These are phyloP conservation scores for Globisporangium apiculatum DNA, from an alignment of 352 stramenopile species.

Conservation along the genomic window DNA sequence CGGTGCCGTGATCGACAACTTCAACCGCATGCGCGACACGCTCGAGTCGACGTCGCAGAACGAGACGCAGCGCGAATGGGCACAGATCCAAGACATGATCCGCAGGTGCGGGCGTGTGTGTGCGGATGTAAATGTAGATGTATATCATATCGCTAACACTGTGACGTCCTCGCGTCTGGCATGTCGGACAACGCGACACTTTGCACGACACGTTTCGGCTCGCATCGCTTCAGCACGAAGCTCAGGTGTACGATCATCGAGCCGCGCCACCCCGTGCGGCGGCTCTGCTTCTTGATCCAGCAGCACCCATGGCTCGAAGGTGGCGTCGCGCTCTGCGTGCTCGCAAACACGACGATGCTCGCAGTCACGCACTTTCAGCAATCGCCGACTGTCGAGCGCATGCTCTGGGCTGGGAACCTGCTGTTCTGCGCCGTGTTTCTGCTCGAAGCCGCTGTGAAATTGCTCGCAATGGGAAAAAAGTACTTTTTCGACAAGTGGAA, in stretches of 20 bases:
- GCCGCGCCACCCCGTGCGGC: conserved; percentile 16
- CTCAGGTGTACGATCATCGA: conserved; percentile 18
- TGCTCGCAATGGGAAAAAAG: conserved; percentile 42
- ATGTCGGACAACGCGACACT: too few species aligned
- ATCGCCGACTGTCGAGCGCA: conserved; percentile 7
- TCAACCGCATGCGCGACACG: conserved; percentile 53
- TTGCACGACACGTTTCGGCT: too few species aligned
- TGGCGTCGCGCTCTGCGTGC: conserved; percentile 22
- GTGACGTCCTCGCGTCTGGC: too few species aligned
- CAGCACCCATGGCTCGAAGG: conserved; percentile 28
- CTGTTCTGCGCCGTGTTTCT: conserved; percentile 56
- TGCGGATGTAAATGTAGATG: too few species aligned
- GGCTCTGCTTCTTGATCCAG: conserved; percentile 22
- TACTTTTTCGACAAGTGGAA: conserved; percentile 71
- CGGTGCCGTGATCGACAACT: conserved; percentile 86
- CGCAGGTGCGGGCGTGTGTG: conserved; percentile 11
- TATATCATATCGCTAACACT: too few species aligned
- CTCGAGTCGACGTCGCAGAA: conserved; percentile 39
- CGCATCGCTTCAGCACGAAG: conserved; percentile 14
- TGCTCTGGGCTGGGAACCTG: conserved; percentile 23
- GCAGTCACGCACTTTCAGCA: conserved; percentile 31
- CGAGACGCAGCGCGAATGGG: conserved; percentile 65
- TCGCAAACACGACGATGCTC: conserved; percentile 35
- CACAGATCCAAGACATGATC: conserved; percentile 36
- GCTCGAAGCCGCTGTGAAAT: conserved; percentile 54